A percentile compares a stretch with the other conserved stretches of the same genome.
phyloP scores from a whole-genome alignment of 2,329 filamentous ascomycete species.

The Pseudocercospora fijiensis region DNA sequence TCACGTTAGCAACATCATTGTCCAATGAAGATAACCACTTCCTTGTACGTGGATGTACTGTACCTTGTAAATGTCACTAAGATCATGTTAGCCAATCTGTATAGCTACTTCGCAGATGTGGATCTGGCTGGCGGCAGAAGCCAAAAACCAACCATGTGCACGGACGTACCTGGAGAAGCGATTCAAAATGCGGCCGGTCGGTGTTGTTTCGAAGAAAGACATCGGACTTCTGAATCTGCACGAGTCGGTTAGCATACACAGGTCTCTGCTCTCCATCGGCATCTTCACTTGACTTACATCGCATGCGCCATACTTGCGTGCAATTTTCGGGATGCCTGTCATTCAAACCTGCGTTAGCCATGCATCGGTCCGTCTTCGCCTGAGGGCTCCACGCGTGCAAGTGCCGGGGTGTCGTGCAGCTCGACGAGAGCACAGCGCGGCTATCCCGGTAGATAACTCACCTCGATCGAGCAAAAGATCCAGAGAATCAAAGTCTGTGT shows the following conservation, averaged over 20 bases:
- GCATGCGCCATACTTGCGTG: constrained; percentile 64
- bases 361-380: constrained; percentile 26
- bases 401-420: constrained; percentile 18
- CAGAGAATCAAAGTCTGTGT: constrained; percentile 86
- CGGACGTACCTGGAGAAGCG: constrained; percentile 72
- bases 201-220: constrained; percentile 98
- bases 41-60: neutral
- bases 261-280: neutral
- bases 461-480: constrained; percentile 99
- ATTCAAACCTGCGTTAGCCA: constrained; percentile 26
- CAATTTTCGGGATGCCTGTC: constrained; percentile 83
- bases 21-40: neutral
- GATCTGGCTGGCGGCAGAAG: constrained; percentile 2
- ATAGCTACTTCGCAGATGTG: neutral
- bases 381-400: constrained; percentile 23
- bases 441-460: constrained; percentile 43
- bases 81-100: constrained; percentile 5
- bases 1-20: constrained; percentile 12
- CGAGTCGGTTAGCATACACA: constrained; percentile 12
- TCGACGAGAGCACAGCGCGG: constrained; percentile 12
- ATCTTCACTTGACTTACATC: constrained; percentile 16
- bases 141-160: constrained; percentile 11
- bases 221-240: constrained; percentile 82
- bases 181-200: constrained; percentile 93
- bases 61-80: constrained; percentile 26